Conservation (phyloP, 1,284 basidiomycete genomes). For the Puccinia brachypodii region DNA sequence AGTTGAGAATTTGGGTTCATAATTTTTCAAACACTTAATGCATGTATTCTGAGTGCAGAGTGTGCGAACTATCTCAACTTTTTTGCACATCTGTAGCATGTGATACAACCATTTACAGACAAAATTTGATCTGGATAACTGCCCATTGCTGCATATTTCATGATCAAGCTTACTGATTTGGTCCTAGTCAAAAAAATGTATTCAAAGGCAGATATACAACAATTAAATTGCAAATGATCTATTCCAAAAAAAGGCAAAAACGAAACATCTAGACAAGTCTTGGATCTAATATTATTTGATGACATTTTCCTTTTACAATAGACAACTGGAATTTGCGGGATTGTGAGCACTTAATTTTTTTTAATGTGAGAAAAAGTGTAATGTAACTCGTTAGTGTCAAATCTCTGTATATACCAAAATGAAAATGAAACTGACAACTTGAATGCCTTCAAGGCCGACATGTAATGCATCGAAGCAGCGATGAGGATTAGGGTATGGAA, state of each 20-base stretch:
- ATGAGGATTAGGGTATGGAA: conserved; percentile 29
- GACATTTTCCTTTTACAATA: neutral
- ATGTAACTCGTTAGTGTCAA: neutral
- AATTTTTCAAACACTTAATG: too few species aligned
- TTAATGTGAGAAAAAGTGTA: neutral
- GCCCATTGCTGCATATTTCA: too few species aligned
- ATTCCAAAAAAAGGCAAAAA: neutral
- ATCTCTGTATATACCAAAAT: neutral
- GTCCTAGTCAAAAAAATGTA: neutral
- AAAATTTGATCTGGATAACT: too few species aligned
- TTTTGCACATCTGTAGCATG: too few species aligned
- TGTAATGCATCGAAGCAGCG: conserved; percentile 27
- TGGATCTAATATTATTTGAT: neutral
- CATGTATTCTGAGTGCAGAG: too few species aligned
- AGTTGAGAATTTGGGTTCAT: too few species aligned
- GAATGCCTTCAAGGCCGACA: conserved; percentile 33
- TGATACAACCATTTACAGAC: too few species aligned
- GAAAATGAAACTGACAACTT: conserved; percentile 6
- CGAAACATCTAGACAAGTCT: neutral
- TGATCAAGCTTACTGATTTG: neutral
- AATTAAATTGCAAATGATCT: neutral
- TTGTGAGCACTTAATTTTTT: neutral
- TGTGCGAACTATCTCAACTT: too few species aligned
- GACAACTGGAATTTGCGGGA: neutral
- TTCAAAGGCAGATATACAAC: neutral